These are phyloP conservation scores for Thelonectria olida DNA, from an alignment of 2,329 filamentous ascomycete species.

Conservation along the genomic window DNA sequence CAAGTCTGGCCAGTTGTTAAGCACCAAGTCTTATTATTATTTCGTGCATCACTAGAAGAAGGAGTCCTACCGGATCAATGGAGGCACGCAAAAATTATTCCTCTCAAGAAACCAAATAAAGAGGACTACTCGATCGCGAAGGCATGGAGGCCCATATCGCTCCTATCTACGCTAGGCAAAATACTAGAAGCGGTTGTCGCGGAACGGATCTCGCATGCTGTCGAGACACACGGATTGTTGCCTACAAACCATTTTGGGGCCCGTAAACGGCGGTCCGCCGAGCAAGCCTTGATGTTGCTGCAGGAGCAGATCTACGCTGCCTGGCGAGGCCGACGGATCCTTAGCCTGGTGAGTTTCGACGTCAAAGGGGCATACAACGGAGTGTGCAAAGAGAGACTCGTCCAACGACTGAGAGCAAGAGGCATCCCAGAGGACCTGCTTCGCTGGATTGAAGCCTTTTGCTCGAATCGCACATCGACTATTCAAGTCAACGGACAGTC, in stretches of 20 bases:
- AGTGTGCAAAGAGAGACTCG: too few species aligned
- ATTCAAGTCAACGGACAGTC: too few species aligned
- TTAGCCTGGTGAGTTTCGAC: conserved; percentile 24
- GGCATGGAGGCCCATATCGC: too few species aligned
- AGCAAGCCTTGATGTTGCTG: conserved; percentile 23
- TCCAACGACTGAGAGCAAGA: too few species aligned
- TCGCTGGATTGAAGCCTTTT: too few species aligned
- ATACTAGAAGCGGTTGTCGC: conserved; percentile 15
- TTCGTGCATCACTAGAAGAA: too few species aligned
- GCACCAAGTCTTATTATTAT: too few species aligned
- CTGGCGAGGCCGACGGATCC: conserved; percentile 10
- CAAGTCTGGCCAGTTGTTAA: too few species aligned
- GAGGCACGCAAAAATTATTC: conserved; percentile 35
- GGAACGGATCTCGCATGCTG: conserved; percentile 16
- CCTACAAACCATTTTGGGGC: conserved; percentile 26
- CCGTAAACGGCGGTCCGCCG: conserved; percentile 19
- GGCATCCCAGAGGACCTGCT: too few species aligned
- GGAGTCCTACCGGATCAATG: too few species aligned
- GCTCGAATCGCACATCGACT: too few species aligned
- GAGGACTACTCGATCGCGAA: conserved; percentile 37
- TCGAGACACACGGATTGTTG: conserved; percentile 15
- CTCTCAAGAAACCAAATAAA: conserved; percentile 37
- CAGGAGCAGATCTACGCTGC: conserved; percentile 17
- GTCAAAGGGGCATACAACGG: conserved; percentile 27
- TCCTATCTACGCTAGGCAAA: conserved; percentile 40